Evolutionary conservation across 352 stramenopile genomes (phyloP), one percentile per base, ranked within the genome.

Genomic region (Globisporangium acanthophoron): DNA sequence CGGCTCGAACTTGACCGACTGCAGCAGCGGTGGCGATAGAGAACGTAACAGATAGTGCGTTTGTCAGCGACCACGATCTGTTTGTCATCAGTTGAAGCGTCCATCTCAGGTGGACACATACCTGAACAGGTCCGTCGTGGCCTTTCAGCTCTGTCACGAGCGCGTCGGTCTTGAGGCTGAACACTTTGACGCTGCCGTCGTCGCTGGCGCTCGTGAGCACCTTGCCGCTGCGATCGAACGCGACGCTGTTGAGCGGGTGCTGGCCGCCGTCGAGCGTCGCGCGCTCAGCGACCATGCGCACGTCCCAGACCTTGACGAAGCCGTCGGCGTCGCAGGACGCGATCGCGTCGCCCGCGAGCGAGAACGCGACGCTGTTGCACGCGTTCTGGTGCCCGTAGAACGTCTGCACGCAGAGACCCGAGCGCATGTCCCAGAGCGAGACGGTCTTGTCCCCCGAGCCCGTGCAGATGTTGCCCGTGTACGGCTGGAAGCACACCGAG

Each of bases 321-420:
- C 94, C 92, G 66, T 98, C 94, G 11, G 94, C 92, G 62, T 98
- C 92, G 61, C 88, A 97, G 13, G 89, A 97, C 16, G 78, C 91
- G 40, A 98, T 92, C 21, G 76, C 75, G 65, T 98, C 92, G 31
- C 94, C 92, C 40, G 77, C 71, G 41, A 96, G 72, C 16, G 80
- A 86, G 54, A 97, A 90, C 53, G 74, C 69, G 20, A 98, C 87
- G 56, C 81, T 86, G 74, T 98, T 98, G 64, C 83, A 92, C 24
- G 93, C 89, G 59, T 98, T 98, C 52, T 94, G 88, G 70, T 98
- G 94, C 13, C 94, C 94, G 64, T 97, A 98, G 48, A 98, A 98
- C 33, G 92, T 98, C 78, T 98, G 84, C 35, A 96, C 87, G 46
- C 88, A 97, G 3, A 96, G 79, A 3, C 84, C 87, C 5, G 86